These are phyloP conservation scores for Neurospora sp. DNA, from an alignment of 495 filamentous ascomycete genomes.

Conservation along the genomic window DNA sequence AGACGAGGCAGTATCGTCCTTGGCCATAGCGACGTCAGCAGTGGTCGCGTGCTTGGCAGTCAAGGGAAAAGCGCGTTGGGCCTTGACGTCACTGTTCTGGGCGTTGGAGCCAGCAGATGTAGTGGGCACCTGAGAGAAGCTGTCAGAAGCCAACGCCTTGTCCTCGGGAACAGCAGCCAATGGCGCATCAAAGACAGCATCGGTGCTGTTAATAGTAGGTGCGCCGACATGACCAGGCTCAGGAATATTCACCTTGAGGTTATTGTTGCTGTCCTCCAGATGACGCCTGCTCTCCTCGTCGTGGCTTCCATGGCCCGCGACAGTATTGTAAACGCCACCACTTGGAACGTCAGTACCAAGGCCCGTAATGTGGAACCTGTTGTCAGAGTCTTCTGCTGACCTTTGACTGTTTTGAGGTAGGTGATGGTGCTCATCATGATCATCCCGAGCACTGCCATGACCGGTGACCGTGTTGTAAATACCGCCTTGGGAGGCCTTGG, in stretches of 20 bases:
- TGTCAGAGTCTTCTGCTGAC: slow-evolving; percentile 6
- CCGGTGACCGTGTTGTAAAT: slow-evolving; percentile 35
- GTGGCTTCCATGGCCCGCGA: slow-evolving; percentile 17
- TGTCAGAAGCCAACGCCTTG: background rate
- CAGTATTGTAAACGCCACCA: slow-evolving; percentile 19
- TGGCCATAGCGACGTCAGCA: background rate
- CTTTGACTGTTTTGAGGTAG: slow-evolving; percentile 1
- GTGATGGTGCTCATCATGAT: slow-evolving; percentile 22
- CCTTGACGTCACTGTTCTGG: background rate
- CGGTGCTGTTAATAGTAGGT: background rate
- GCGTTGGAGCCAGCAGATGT: background rate
- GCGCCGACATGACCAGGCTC: background rate
- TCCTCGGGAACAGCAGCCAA: slow-evolving; percentile 9
- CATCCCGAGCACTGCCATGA: slow-evolving; percentile 30
- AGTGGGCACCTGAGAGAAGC: background rate
- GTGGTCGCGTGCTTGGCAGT: background rate
- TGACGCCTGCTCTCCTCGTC: slow-evolving; percentile 15
- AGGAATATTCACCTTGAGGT: background rate
- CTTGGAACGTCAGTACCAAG: slow-evolving; percentile 8
- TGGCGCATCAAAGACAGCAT: slow-evolving; percentile 4
- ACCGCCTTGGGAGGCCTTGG: slow-evolving; percentile 20
- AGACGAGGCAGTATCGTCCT: background rate
- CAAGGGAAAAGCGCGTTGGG: background rate
- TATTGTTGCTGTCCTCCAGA: background rate
- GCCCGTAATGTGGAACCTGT: slow-evolving; percentile 13